Evolutionary conservation across 495 filamentous ascomycete species (phyloP).

Genomic region (Penicillium waksmanii): DNA sequence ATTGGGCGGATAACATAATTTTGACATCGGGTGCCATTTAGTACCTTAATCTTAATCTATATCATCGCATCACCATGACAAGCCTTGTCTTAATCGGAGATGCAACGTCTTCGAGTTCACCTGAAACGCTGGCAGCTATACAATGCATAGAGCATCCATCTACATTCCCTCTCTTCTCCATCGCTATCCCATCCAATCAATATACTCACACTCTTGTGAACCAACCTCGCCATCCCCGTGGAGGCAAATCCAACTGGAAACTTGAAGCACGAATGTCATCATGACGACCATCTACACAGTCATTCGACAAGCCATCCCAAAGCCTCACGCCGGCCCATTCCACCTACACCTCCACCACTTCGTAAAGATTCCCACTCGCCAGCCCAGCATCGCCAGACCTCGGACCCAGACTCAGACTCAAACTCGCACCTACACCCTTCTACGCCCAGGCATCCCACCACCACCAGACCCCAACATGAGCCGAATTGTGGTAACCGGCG

Average conservation of each 20-base stretch:
- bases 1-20: not conserved
- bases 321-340: not conserved
- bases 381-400: not conserved
- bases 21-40: not conserved
- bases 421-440: not conserved
- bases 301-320: constrained; percentile 11
- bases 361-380: not conserved
- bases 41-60: not conserved
- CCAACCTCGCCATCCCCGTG: not conserved
- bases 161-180: not conserved
- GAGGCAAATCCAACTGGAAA: too few species aligned
- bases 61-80: constrained; percentile 5
- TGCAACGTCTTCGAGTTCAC: not conserved
- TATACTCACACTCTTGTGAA: not conserved
- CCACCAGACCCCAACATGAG: constrained; percentile 19
- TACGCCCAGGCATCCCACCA: not conserved
- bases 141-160: not conserved
- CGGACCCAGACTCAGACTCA: too few species aligned
- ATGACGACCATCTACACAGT: constrained; percentile 27
- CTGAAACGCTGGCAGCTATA: not conserved
- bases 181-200: not conserved
- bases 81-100: not conserved
- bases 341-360: constrained; percentile 1
- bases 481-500: constrained; percentile 60
- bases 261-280: constrained; percentile 24